A percentile compares a stretch with the other conserved stretches of the same genome.
Evolutionary conservation across 495 filamentous ascomycete species (phyloP).

Genomic region (Cairneyella variabilis): DNA sequence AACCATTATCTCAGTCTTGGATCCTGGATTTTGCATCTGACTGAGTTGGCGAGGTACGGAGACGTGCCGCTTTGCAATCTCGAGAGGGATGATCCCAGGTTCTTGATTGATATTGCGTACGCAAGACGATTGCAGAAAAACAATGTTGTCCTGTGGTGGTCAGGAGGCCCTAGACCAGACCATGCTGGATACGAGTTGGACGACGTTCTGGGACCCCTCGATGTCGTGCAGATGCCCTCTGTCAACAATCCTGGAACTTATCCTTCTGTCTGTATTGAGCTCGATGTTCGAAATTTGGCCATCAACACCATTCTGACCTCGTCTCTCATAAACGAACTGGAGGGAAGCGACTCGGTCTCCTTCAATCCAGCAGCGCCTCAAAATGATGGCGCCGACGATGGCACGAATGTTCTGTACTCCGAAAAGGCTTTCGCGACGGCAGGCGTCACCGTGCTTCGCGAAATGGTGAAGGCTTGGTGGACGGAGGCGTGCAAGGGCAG

Average conservation of each 20-base stretch:
- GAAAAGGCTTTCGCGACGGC: slow-evolving; percentile 93
- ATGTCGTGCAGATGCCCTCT: slow-evolving; percentile 90
- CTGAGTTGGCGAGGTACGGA: slow-evolving; percentile 83
- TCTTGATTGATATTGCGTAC: slow-evolving; percentile 93
- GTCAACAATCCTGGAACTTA: slow-evolving; percentile 92
- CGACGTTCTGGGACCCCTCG: slow-evolving; percentile 76
- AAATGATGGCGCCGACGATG: slow-evolving; percentile 52
- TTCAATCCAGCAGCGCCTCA: slow-evolving; percentile 72
- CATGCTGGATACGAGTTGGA: slow-evolving; percentile 96
- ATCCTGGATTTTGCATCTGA: slow-evolving; percentile 86
- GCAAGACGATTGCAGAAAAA: slow-evolving; percentile 85
- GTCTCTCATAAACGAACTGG: slow-evolving; percentile 94
- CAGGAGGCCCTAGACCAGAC: slow-evolving; percentile 75
- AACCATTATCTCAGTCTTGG: slow-evolving; percentile 87
- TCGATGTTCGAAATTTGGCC: slow-evolving; percentile 88
- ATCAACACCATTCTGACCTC: slow-evolving; percentile 98
- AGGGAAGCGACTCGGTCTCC: slow-evolving; percentile 76
- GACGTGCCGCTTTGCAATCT: slow-evolving; percentile 94
- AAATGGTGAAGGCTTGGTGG: slow-evolving; percentile 99
- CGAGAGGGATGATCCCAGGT: slow-evolving; percentile 88
- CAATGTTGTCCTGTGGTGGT: slow-evolving; percentile 99
- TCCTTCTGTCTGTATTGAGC: slow-evolving; percentile 92
- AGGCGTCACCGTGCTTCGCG: slow-evolving; percentile 80
- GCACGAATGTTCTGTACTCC: slow-evolving; percentile 69
- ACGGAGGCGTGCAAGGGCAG: slow-evolving; percentile 86